Percentiles rank a stretch among this genome's conserved stretches.
Evolutionary conservation across 768 basidiomycete species (phyloP).

Genomic region (Pulveroboletus sp.): DNA sequence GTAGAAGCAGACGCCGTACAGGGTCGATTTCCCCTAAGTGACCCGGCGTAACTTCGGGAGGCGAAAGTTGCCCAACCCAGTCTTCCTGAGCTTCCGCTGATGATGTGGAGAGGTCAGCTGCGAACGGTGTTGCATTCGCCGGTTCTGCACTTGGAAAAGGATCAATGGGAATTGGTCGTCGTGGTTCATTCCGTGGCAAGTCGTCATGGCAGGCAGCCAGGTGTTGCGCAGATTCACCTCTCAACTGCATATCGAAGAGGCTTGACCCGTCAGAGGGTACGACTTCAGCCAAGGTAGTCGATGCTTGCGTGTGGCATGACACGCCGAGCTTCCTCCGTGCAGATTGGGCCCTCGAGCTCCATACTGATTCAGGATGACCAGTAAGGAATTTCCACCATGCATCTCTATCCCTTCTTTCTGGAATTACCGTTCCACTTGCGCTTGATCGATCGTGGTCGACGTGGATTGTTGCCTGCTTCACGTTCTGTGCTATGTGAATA

Average conservation of each 20-base stretch:
- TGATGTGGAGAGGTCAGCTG: not conserved
- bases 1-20: slow-evolving; percentile 36
- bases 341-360: slow-evolving; percentile 42
- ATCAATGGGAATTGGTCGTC: not conserved
- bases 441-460: slow-evolving; percentile 8
- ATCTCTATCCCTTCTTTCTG: slow-evolving; percentile 69
- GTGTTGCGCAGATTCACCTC: not conserved
- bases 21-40: slow-evolving; percentile 61
- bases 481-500: slow-evolving; percentile 46
- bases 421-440: slow-evolving; percentile 40
- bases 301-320: slow-evolving; percentile 33
- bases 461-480: slow-evolving; percentile 53
- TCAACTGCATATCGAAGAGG: not conserved
- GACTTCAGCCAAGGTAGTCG: slow-evolving; percentile 26
- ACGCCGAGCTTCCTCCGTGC: slow-evolving; percentile 9
- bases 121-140: not conserved
- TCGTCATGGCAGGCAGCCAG: not conserved
- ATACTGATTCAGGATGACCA: slow-evolving; percentile 62
- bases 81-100: not conserved
- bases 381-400: slow-evolving; percentile 76
- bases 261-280: not conserved
- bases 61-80: slow-evolving; percentile 18
- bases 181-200: not conserved
- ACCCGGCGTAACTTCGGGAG: slow-evolving; percentile 55
- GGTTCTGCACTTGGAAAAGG: not conserved